Percentiles rank a stretch among this genome's conserved stretches.
Conservation (phyloP, 768 basidiomycete genomes). For the Pulveroboletus ravenelii region DNA sequence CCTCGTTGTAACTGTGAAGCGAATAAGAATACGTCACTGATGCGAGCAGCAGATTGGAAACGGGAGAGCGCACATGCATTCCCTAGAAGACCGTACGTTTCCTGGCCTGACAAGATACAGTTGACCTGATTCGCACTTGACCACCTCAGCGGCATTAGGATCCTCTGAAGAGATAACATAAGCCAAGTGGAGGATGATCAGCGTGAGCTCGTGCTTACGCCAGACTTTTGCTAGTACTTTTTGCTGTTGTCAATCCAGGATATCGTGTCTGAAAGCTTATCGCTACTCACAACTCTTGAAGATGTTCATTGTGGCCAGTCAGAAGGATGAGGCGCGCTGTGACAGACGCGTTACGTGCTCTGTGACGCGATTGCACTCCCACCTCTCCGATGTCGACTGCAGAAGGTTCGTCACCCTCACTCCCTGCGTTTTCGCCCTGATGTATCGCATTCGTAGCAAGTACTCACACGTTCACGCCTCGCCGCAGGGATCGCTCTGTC, state of each 20-base stretch:
- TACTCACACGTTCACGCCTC: conserved; percentile 10
- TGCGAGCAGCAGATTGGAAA: background rate
- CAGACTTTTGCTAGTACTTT: conserved; percentile 89
- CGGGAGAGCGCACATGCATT: conserved; percentile 80
- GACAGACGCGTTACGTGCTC: conserved; percentile 24
- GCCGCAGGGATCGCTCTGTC: conserved; percentile 8
- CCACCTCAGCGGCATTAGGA: conserved; percentile 90
- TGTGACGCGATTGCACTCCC: conserved; percentile 18
- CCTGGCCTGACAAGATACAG: conserved; percentile 89
- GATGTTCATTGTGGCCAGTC: conserved; percentile 64
- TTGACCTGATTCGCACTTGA: conserved; percentile 89
- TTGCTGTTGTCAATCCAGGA: conserved; percentile 18
- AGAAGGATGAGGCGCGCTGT: conserved; percentile 17
- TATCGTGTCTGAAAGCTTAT: conserved; percentile 4
- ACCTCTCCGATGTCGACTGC: conserved; percentile 6
- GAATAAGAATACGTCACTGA: conserved; percentile 1
- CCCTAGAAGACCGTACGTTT: conserved; percentile 84
- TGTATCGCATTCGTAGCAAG: conserved; percentile 1
- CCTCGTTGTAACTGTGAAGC: conserved; percentile 79
- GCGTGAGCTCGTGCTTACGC: conserved; percentile 56
- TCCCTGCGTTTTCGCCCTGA: background rate
- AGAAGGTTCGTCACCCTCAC: conserved; percentile 7
- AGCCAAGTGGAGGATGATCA: conserved; percentile 18
- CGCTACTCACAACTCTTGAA: conserved; percentile 68
- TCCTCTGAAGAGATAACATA: conserved; percentile 57